phyloP scores from a whole-genome alignment of 1,284 basidiomycete genomes.

The Schizophyllum amplum region DNA sequence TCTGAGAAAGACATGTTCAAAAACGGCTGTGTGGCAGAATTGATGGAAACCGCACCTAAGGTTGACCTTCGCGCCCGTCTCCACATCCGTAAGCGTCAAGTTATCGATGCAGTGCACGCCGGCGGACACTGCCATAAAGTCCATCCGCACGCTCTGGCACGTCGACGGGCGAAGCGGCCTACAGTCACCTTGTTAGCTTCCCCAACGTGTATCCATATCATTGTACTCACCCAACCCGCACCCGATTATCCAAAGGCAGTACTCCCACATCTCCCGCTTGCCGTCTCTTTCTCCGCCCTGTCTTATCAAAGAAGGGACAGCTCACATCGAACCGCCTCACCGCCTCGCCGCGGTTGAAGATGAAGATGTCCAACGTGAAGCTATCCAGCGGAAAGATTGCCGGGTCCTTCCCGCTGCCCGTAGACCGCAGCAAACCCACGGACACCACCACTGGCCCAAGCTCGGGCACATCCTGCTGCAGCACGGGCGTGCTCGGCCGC shows the following conservation, averaged over 20 bases:
- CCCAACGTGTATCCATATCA: constrained; percentile 1
- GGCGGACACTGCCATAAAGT: constrained; percentile 73
- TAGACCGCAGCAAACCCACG: constrained; percentile 47
- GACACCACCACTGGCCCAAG: constrained; percentile 62
- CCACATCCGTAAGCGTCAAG: constrained; percentile 66
- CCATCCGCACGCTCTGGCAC: constrained; percentile 81
- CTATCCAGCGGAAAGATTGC: constrained; percentile 63
- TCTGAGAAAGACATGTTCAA: constrained; percentile 23
- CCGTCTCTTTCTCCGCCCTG: constrained; percentile 35
- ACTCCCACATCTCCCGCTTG: constrained; percentile 48
- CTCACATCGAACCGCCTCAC: constrained; percentile 72
- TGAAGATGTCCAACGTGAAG: constrained; percentile 83
- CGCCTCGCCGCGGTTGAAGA: constrained; percentile 78
- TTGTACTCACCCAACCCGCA: constrained; percentile 65
- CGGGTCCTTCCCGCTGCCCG: constrained; percentile 19
- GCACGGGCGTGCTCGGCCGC: background rate
- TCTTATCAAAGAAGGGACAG: constrained; percentile 32
- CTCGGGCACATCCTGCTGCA: background rate
- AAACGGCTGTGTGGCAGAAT: background rate
- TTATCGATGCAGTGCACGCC: constrained; percentile 75
- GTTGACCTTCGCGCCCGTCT: constrained; percentile 65
- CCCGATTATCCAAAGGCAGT: constrained; percentile 71
- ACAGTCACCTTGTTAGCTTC: constrained; percentile 1
- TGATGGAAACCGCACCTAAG: constrained; percentile 42
- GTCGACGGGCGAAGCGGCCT: constrained; percentile 76